Evolutionary conservation across 2,329 filamentous ascomycete species (phyloP), one percentile per base, ranked within the genome.

Genomic region (Diaporthe australafricana): DNA sequence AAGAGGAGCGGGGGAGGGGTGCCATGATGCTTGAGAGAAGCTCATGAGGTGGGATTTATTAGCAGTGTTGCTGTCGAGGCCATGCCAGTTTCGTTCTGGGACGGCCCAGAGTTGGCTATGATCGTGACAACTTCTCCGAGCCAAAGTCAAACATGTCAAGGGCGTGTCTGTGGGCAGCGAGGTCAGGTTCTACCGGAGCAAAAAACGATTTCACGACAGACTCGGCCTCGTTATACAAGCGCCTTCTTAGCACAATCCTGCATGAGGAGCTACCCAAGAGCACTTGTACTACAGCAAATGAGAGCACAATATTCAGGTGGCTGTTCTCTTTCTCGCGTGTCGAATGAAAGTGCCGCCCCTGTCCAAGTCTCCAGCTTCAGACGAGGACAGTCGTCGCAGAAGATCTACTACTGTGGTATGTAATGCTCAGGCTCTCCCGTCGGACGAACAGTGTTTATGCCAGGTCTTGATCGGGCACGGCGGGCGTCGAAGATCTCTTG

Each of bases 1-100:
- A 69, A 40, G 52, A 38, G 40, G 65, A 69, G 67, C 53, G 53
- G 67, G 67, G 67, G 53, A 27, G 55, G 53, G 67, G 67, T 69
- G 67, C 45, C 32, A 8, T 56, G 67, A 20, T 50, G 50, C 42
- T 42, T 47, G 66, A 57, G 55, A 40, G 66, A 38, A 68, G 48
- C 66, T 57, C 52, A 27, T 60, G 52, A 57, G 63, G 32, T 67
- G 63, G 63, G 48, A 52, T 40, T 66, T 22, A 38, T 66, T 22
- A 38, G 48, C 47, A 67, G 22, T 38, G 22, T 30, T 47, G 25
- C 27, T 60, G 3, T 45, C 22, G 38, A 60, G 30, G 38, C 56
- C 40, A 62, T 30, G 40, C 57, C 40, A 47, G 20, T n/a, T 25
- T 45, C 56, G 56, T 17, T 17, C 27, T 3, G 60, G 30, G 38